A percentile compares a stretch with the other conserved stretches of the same genome.
Conservation (phyloP, 495 filamentous ascomycete species). For the Penicillium chermesinum region DNA sequence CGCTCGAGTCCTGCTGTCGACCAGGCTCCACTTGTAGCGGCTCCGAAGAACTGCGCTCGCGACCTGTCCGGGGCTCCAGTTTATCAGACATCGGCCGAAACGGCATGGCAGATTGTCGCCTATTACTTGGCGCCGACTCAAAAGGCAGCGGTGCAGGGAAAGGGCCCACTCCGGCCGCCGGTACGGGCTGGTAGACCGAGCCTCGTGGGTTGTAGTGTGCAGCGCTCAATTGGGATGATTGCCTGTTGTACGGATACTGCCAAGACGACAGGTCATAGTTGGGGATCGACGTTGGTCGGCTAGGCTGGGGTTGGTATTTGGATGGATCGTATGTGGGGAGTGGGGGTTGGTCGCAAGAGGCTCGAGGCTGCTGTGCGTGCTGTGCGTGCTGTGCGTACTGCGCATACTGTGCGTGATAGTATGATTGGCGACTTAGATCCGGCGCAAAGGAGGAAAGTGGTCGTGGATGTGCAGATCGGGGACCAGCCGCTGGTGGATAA, state of each 20-base stretch:
- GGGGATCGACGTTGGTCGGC: constrained; percentile 12
- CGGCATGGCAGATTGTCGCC: constrained; percentile 14
- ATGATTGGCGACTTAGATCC: constrained; percentile 17
- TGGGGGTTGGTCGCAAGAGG: constrained; percentile 19
- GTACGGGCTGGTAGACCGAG: constrained; percentile 12
- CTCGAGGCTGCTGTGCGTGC: constrained; percentile 13
- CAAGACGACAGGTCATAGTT: constrained; percentile 9
- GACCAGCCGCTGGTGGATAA: constrained; percentile 6
- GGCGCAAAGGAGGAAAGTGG: constrained; percentile 29
- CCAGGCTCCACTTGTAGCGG: constrained; percentile 12
- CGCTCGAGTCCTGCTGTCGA: constrained; percentile 3
- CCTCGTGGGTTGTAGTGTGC: constrained; percentile 20
- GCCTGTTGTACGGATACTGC: constrained; percentile 4
- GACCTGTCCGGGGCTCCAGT: constrained; percentile 4
- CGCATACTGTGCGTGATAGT: constrained; percentile 2
- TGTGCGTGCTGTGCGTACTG: constrained; percentile 8
- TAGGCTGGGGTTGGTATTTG: constrained; percentile 25
- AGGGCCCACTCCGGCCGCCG: background rate
- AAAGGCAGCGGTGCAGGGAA: constrained; percentile 2
- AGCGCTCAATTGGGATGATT: constrained; percentile 21
- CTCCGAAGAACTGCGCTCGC: constrained; percentile 23
- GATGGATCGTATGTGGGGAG: constrained; percentile 31
- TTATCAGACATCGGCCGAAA: constrained; percentile 1
- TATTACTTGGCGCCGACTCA: constrained; percentile 1
- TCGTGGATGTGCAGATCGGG: constrained; percentile 21